phyloP scores from a whole-genome alignment of 2,329 filamentous ascomycete genomes.

The Zasmidium citrigriseum region DNA sequence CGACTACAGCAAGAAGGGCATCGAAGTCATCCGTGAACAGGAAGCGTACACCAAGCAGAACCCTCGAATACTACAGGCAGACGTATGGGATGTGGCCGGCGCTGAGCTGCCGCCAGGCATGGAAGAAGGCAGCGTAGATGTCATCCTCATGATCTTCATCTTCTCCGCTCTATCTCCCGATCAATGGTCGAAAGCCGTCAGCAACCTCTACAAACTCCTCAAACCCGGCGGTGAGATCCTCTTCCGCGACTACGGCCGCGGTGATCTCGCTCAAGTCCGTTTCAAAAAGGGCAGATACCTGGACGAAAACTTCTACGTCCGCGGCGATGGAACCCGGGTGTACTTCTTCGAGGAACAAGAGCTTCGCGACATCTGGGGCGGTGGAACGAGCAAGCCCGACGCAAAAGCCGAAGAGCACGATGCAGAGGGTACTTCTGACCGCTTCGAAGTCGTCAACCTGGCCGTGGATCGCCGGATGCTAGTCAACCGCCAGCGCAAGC shows the following conservation, averaged over 20 bases:
- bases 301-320: conserved; percentile 95
- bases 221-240: conserved; percentile 92
- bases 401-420: conserved; percentile 23
- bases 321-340: conserved; percentile 91
- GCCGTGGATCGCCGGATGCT: conserved; percentile 85
- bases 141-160: conserved; percentile 94
- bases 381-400: conserved; percentile 31
- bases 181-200: conserved; percentile 81
- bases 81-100: conserved; percentile 89
- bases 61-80: conserved; percentile 68
- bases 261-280: conserved; percentile 91
- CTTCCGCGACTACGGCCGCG: conserved; percentile 95
- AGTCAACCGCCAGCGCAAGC: conserved; percentile 83
- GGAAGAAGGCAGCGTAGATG: conserved; percentile 76
- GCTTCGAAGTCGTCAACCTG: conserved; percentile 72
- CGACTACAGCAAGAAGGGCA: conserved; percentile 93
- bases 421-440: conserved; percentile 10
- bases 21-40: conserved; percentile 85
- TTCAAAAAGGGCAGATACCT: conserved; percentile 95
- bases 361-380: conserved; percentile 75
- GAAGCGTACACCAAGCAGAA: conserved; percentile 66
- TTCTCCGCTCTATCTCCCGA: conserved; percentile 85
- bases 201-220: conserved; percentile 77
- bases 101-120: conserved; percentile 72
- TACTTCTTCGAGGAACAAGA: conserved; percentile 96